Evolutionary conservation across 2,329 filamentous ascomycete species (phyloP).

Genomic region (Fusarium sp.): DNA sequence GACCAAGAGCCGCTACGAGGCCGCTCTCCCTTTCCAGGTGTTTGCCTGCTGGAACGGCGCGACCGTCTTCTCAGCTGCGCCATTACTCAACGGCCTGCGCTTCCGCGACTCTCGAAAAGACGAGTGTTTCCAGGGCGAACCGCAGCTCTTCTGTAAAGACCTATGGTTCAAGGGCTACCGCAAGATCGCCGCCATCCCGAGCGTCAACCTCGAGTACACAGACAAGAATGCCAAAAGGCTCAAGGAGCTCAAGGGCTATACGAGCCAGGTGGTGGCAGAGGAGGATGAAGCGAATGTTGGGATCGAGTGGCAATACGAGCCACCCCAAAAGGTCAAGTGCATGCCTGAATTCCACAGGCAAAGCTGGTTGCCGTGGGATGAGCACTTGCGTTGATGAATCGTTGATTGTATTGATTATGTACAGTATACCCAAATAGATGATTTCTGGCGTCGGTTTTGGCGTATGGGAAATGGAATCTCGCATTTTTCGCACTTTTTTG

Average conservation of each 20-base stretch:
- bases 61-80: constrained; percentile 60
- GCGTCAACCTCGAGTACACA: constrained; percentile 67
- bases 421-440: neutral
- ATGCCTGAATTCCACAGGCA: constrained; percentile 57
- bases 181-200: constrained; percentile 67
- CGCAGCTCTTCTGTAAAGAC: constrained; percentile 69
- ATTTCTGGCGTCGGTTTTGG: neutral
- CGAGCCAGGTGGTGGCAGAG: neutral
- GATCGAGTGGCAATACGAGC: constrained; percentile 1
- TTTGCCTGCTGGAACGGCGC: constrained; percentile 73
- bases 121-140: constrained; percentile 67
- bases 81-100: constrained; percentile 55
- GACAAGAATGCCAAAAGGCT: constrained; percentile 56
- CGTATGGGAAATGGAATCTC: neutral
- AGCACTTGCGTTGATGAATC: constrained; percentile 19
- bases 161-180: constrained; percentile 63
- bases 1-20: constrained; percentile 48
- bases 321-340: constrained; percentile 57
- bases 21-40: constrained; percentile 64
- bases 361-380: constrained; percentile 54
- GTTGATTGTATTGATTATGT: neutral
- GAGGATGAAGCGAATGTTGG: neutral
- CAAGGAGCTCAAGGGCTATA: constrained; percentile 63
- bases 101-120: constrained; percentile 56
- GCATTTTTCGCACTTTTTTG: neutral